Percentiles rank a stretch among this genome's conserved stretches.
These are phyloP conservation scores for Teratosphaeria nubilosa DNA, from an alignment of 2,329 filamentous ascomycete genomes.

Conservation along the genomic window DNA sequence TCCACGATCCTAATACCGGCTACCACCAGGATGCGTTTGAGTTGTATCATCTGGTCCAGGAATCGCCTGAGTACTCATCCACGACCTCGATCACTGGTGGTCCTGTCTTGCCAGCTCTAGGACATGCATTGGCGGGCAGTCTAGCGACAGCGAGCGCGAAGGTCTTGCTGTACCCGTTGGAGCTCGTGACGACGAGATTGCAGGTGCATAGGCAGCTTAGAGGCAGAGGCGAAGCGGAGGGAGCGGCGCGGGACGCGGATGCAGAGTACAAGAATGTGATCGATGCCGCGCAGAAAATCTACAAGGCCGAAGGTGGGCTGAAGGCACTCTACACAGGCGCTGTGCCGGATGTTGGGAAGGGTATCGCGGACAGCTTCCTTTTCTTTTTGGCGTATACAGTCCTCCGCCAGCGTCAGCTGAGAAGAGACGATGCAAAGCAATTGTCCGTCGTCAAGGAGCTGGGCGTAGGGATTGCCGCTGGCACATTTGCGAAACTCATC, in stretches of 20 bases:
- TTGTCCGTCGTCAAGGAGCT: constrained; percentile 63
- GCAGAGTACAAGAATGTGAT: constrained; percentile 53
- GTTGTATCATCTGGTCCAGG: constrained; percentile 20
- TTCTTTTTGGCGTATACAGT: constrained; percentile 76
- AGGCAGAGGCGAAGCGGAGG: constrained; percentile 23
- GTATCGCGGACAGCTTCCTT: constrained; percentile 61
- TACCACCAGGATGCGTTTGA: constrained; percentile 19
- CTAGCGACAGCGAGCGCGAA: constrained; percentile 71
- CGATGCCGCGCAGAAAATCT: constrained; percentile 64
- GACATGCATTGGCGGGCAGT: constrained; percentile 73
- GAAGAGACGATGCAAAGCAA: constrained; percentile 25
- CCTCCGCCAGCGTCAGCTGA: constrained; percentile 36
- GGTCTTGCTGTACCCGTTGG: constrained; percentile 68
- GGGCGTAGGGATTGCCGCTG: constrained; percentile 60
- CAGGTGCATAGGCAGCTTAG: constrained; percentile 62
- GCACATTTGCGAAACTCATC: constrained; percentile 62
- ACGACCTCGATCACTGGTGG: constrained; percentile 7
- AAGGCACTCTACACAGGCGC: constrained; percentile 53
- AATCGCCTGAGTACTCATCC: constrained; percentile 3
- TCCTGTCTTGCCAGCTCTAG: constrained; percentile 58
- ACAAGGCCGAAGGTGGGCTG: constrained; percentile 58
- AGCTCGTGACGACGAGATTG: constrained; percentile 69
- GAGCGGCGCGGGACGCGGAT: constrained; percentile 23
- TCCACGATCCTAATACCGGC: constrained; percentile 12
- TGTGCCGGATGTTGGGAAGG: constrained; percentile 34